Conservation (phyloP, 352 stramenopile species). For the Phytopythium helicoides region DNA sequence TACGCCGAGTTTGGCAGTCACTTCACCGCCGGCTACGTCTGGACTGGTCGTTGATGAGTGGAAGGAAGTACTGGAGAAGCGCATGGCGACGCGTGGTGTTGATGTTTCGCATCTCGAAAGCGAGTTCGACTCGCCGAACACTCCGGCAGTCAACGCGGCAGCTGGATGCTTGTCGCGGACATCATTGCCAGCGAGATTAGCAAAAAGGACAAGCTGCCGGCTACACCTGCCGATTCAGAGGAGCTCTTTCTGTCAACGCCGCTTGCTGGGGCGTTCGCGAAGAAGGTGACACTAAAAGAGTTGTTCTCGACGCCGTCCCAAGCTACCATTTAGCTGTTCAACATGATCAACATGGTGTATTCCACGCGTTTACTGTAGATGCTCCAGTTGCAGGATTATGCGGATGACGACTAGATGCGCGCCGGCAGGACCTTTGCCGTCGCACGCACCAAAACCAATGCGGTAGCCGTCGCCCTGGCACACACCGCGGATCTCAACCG, state of each 20-base stretch:
- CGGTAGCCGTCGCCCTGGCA: slow-evolving; percentile 90
- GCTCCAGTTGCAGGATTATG: neutral
- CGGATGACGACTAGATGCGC: slow-evolving; percentile 33
- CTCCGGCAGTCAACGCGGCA: slow-evolving; percentile 1
- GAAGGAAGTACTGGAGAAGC: slow-evolving; percentile 22
- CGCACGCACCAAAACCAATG: slow-evolving; percentile 95
- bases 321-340: slow-evolving; percentile 30
- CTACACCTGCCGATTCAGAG: slow-evolving; percentile 17
- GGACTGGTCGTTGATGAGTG: slow-evolving; percentile 31
- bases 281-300: slow-evolving; percentile 37
- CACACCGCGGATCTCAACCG: slow-evolving; percentile 90
- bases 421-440: slow-evolving; percentile 90
- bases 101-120: slow-evolving; percentile 40
- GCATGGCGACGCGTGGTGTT: slow-evolving; percentile 19
- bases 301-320: slow-evolving; percentile 32
- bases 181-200: slow-evolving; percentile 1
- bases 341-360: too few species aligned
- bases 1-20: neutral
- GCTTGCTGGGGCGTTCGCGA: slow-evolving; percentile 22
- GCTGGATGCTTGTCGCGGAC: slow-evolving; percentile 3
- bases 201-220: slow-evolving; percentile 17
- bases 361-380: too few species aligned
- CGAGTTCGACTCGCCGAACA: slow-evolving; percentile 16
- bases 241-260: slow-evolving; percentile 23
- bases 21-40: neutral